phyloP scores from a whole-genome alignment of 305 asterid genomes.

The Nicotiana rustica region DNA sequence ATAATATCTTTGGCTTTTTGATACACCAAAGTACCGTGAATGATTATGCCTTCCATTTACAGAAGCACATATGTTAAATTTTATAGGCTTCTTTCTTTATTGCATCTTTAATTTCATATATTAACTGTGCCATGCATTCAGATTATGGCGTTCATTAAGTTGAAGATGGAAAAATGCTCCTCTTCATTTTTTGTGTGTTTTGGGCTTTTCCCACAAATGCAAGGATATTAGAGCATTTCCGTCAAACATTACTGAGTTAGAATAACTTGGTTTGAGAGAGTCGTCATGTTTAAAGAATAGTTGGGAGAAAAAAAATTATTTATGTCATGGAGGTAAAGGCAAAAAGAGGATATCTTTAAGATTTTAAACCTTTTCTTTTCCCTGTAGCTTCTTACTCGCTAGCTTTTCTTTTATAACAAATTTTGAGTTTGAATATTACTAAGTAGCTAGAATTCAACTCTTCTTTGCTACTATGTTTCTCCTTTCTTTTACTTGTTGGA shows the following conservation, averaged over 20 bases:
- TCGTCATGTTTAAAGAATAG: background rate
- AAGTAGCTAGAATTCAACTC: conserved; percentile 11
- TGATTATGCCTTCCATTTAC: background rate
- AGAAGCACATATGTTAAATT: conserved; percentile 3
- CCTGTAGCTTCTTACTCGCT: background rate
- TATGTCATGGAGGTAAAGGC: background rate
- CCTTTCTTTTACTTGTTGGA: conserved; percentile 10
- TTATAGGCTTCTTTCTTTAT: background rate
- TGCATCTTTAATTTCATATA: background rate
- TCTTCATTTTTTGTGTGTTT: background rate
- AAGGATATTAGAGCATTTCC: conserved; percentile 9
- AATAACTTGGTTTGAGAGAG: background rate
- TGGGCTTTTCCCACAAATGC: conserved; percentile 12
- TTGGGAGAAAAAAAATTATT: background rate
- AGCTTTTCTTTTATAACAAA: background rate
- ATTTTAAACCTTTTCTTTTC: background rate
- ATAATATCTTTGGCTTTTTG: background rate
- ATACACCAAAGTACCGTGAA: background rate
- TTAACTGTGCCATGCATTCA: background rate
- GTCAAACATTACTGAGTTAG: background rate
- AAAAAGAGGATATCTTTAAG: background rate
- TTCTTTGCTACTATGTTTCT: background rate
- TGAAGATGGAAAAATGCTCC: conserved; percentile 9
- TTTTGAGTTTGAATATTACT: background rate
- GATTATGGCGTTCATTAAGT: conserved; percentile 21